These are phyloP conservation scores for Tuber magnatum DNA, from an alignment of 495 filamentous ascomycete species.

Conservation along the genomic window DNA sequence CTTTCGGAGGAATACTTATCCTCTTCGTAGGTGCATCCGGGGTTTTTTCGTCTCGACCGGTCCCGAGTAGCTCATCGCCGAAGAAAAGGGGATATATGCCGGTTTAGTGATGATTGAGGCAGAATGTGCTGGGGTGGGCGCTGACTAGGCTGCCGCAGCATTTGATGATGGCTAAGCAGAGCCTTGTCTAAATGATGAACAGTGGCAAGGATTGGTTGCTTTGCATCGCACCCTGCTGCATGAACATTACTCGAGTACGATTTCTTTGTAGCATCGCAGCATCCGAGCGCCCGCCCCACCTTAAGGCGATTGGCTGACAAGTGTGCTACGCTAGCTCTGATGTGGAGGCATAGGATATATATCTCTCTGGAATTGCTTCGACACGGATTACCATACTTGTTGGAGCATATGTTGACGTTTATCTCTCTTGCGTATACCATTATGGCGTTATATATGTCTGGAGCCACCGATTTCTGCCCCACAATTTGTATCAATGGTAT, in stretches of 20 bases:
- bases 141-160: conserved; percentile 49
- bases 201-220: conserved; percentile 67
- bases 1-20: too few relatives aligned
- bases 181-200: conserved; percentile 51
- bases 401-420: conserved; percentile 77
- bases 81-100: conserved; percentile 68
- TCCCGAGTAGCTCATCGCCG: conserved; percentile 62
- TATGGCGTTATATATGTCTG: conserved; percentile 54
- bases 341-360: conserved; percentile 85
- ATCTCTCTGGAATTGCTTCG: conserved; percentile 67
- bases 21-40: too few relatives aligned
- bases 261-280: conserved; percentile 70
- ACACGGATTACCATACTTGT: conserved; percentile 57
- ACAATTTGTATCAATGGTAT: neutral
- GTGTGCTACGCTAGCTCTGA: conserved; percentile 70
- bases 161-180: conserved; percentile 37
- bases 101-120: conserved; percentile 71
- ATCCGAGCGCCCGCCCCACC: conserved; percentile 57
- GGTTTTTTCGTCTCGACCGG: conserved; percentile 47
- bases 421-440: conserved; percentile 75
- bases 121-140: conserved; percentile 67
- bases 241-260: conserved; percentile 77
- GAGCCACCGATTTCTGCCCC: too few relatives aligned
- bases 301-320: conserved; percentile 56
- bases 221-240: conserved; percentile 65